Evolutionary conservation across 2,329 filamentous ascomycete species (phyloP), one percentile per base, ranked within the genome.

Genomic region (Cladophialophora bantiana): DNA sequence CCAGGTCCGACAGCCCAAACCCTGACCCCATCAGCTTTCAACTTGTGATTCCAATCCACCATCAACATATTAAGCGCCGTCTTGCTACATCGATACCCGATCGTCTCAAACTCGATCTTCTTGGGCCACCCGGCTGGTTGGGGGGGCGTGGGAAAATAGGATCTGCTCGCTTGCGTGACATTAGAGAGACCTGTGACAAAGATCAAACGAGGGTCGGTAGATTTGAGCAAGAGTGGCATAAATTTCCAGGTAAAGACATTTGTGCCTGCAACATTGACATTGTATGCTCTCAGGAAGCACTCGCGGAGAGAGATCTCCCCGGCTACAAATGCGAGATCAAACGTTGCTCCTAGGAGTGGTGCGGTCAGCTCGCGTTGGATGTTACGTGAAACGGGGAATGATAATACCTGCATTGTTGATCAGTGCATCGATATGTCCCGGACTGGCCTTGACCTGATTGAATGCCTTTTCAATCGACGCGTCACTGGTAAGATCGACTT

Each of bases 1-100:
- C 83, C 83, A 1, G 83, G 83, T 64, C 77, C 78, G 2, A 83
- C 77, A 0, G 71, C 74, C 70, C 80, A 85, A 0, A 85, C 81
- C 69, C 85, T 86, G 40, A 84, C 80, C 9, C 77, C 74, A 69
- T 77, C 75, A 63, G 82, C 69, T 20, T 76, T 71, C 36, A 86
- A 74, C 1, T 78, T 69, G 42, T 78, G 76, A 53, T 78, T 76
- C 45, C 75, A 69, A 35, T 63, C 60, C 15, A 73, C 60, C 45
- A 63, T 61, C 36, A 83, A 70, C 76, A 82, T 81, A 38, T 83
- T 81, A 10, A 82, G 40, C 0, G 81, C 81, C 1, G 79, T 77
- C 68, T 83, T 83, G 71, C 78, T 82, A 5, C 74, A 71, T 4
- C 78, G 73, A 65, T 83, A 83, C 0, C 64, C 64, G 38, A 66